A percentile compares a stretch with the other conserved stretches of the same genome.
These are phyloP conservation scores for Pythium diclinum DNA, from an alignment of 352 stramenopile genomes.

Conservation along the genomic window DNA sequence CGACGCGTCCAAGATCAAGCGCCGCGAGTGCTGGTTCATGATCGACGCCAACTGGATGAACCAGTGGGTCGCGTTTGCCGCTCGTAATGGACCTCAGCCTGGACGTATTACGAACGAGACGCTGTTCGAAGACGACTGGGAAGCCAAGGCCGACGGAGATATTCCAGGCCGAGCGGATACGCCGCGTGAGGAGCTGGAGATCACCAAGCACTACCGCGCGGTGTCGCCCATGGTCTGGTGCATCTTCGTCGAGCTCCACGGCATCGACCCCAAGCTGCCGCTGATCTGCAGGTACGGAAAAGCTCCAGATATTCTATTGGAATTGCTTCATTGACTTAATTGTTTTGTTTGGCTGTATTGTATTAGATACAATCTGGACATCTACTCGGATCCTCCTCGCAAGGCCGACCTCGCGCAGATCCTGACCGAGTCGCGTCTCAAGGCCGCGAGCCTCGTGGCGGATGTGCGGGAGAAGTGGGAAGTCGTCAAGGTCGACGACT, in stretches of 20 bases:
- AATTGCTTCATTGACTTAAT: neutral
- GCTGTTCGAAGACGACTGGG: constrained; percentile 52
- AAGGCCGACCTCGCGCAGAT: constrained; percentile 22
- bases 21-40: constrained; percentile 73
- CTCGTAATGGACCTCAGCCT: constrained; percentile 38
- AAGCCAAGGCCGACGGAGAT: constrained; percentile 27
- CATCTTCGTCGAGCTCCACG: constrained; percentile 59
- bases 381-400: constrained; percentile 27
- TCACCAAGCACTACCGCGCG: constrained; percentile 59
- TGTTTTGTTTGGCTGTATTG: neutral
- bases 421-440: constrained; percentile 24
- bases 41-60: constrained; percentile 63
- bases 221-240: constrained; percentile 80
- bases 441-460: constrained; percentile 23
- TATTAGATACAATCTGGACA: constrained; percentile 26
- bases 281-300: constrained; percentile 30
- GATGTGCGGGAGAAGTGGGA: constrained; percentile 26
- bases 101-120: constrained; percentile 57
- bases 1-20: constrained; percentile 51
- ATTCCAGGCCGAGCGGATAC: constrained; percentile 38
- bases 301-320: no score
- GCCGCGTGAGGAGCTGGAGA: constrained; percentile 36
- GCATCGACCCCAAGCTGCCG: constrained; percentile 37
- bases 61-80: constrained; percentile 56
- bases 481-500: constrained; percentile 20